A percentile compares a stretch with the other conserved stretches of the same genome.
These are phyloP conservation scores for Mycogone perniciosa DNA, from an alignment of 2,329 filamentous ascomycete species.

Conservation along the genomic window DNA sequence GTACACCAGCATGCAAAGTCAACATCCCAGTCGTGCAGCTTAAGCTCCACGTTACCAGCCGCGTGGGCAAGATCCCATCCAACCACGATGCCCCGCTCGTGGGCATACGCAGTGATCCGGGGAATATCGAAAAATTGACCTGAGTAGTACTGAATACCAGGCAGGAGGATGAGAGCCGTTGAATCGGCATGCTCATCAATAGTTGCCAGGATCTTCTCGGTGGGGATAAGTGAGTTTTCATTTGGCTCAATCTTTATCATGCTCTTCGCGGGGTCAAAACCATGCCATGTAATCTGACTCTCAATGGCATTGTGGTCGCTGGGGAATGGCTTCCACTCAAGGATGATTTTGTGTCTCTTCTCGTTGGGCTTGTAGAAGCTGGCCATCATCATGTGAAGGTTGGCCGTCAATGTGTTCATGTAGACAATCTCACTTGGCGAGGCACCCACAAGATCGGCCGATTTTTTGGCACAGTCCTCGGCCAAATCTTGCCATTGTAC, in stretches of 20 bases:
- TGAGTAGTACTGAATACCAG: constrained; percentile 87
- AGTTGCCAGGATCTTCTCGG: constrained; percentile 60
- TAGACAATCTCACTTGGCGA: constrained; percentile 67
- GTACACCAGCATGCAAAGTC: constrained; percentile 92
- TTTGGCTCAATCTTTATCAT: constrained; percentile 70
- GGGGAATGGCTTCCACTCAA: constrained; percentile 88
- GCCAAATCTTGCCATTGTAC: constrained; percentile 74
- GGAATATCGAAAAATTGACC: constrained; percentile 83
- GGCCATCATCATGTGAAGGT: constrained; percentile 75
- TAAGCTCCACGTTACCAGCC: constrained; percentile 72
- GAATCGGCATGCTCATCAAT: constrained; percentile 70
- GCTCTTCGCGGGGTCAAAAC: constrained; percentile 56
- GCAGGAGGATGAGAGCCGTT: constrained; percentile 71
- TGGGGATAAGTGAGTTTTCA: constrained; percentile 56
- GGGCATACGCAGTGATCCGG: constrained; percentile 71
- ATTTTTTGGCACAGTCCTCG: constrained; percentile 63
- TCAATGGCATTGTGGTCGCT: constrained; percentile 82
- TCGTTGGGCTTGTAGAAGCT: constrained; percentile 71
- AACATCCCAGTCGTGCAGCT: constrained; percentile 81
- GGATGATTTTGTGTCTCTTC: constrained; percentile 66
- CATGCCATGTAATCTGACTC: constrained; percentile 70
- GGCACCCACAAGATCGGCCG: constrained; percentile 70
- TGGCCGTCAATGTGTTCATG: constrained; percentile 81
- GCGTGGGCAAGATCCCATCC: constrained; percentile 90
- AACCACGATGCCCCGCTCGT: constrained; percentile 61